Conservation (phyloP, 257 asterid genomes). For the Datura wrightii region DNA sequence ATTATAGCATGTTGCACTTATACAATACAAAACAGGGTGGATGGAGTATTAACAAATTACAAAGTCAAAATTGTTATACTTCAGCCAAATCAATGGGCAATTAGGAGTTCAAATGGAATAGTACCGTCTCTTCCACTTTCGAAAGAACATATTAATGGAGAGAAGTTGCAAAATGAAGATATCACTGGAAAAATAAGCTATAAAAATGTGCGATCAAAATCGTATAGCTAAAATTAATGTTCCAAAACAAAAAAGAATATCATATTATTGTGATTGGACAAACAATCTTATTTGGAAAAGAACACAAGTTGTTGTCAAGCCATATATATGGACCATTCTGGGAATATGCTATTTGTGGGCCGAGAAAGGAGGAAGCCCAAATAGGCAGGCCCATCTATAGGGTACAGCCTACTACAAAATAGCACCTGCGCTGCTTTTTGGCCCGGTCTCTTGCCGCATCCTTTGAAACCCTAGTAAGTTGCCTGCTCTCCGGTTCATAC, state of each 20-base stretch:
- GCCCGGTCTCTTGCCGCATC: neutral
- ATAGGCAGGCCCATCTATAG: neutral
- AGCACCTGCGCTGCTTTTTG: too few species aligned
- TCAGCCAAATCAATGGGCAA: neutral
- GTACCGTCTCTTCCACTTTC: constrained; percentile 15
- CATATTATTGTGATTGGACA: too few species aligned
- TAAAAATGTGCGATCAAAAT: neutral
- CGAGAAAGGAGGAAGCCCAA: neutral
- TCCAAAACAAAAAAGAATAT: neutral
- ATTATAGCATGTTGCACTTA: neutral
- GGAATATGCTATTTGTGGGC: neutral
- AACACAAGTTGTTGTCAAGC: too few species aligned
- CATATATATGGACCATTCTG: neutral
- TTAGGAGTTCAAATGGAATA: neutral
- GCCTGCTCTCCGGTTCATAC: neutral
- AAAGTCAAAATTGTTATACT: neutral
- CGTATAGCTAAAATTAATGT: neutral
- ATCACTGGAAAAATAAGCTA: too few species aligned
- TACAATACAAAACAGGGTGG: neutral
- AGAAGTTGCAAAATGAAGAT: neutral
- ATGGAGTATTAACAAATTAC: neutral
- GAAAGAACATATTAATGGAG: neutral
- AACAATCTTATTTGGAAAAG: too few species aligned
- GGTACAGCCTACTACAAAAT: neutral
- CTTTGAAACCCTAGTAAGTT: constrained; percentile 20